Evolutionary conservation across 495 filamentous ascomycete species (phyloP), one percentile per base, ranked within the genome.

Genomic region (Podospora fimiseda): DNA sequence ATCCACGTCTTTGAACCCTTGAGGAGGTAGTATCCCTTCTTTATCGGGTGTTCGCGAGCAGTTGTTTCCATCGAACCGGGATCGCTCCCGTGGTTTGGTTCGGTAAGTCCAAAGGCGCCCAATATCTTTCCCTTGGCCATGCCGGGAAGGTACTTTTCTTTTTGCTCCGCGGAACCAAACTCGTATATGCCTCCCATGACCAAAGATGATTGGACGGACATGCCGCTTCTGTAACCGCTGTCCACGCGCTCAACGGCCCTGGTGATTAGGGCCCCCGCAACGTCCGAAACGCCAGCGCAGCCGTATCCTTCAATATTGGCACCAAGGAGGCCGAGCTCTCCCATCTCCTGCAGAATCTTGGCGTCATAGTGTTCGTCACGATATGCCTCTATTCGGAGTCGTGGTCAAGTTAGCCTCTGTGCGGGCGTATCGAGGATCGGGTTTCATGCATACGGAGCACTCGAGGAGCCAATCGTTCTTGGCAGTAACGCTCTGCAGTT

Each of bases 181-280:
- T 97, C 89, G 62, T 94, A 77, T 64, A 98, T 97, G n/a, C 86
- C 88, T 14, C 90, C 92, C 94, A 98, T 98, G 18, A 87, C 89
- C 43, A 98, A 74, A 2, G 91, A 94, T 55, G 87, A 90, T 70
- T 98, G 93, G 9, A 98, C 93, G 14, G 88, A 94, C 87, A 96
- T 96, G 50, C 88, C 91, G 42, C 89, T 95, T 13, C 93, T 83
- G 68, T 98, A 98, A 37, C 93, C 93, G 43, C 86, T 91, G 65
- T 98, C 93, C 37, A 98, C 90, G 42, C 93, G 81, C 73, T 98
- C 93, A 9, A 98, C 94, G 57, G 93, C 93, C 63, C 93, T 84
- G 18, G 89, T 96, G 70, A 98, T 96, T 51, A 98, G 74, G 14
- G 93, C 94, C 2, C 86, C 87, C 1, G 94, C 90, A 27, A 98